phyloP scores from a whole-genome alignment of 106 monocot species.

The Dioscorea dumetorum region DNA sequence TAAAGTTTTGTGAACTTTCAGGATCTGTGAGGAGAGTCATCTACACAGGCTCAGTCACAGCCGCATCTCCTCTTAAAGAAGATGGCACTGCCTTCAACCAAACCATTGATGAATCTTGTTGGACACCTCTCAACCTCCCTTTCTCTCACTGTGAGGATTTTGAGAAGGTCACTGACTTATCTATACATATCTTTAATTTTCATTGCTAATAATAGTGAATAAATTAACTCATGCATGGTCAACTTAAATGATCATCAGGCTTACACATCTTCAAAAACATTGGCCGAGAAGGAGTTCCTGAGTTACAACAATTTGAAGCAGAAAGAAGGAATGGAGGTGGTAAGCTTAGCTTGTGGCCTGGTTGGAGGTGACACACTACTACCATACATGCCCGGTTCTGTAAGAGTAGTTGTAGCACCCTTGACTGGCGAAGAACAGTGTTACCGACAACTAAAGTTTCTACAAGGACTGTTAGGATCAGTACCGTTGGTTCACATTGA shows the following conservation, averaged over 20 bases:
- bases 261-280: conserved; percentile 32
- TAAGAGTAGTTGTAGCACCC: conserved; percentile 15
- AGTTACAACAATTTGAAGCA: conserved; percentile 14
- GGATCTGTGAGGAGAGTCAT: conserved; percentile 11
- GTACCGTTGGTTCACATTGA: conserved; percentile 38
- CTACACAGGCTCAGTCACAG: conserved; percentile 24
- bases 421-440: conserved; percentile 2
- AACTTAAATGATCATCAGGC: conserved; percentile 1
- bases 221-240: too few relatives aligned
- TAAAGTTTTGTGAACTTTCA: too few relatives aligned
- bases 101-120: conserved; percentile 50
- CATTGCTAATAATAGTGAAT: too few relatives aligned
- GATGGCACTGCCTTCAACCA: conserved; percentile 19
- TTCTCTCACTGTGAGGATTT: conserved; percentile 8
- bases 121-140: conserved; percentile 37
- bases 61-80: conserved; percentile 15
- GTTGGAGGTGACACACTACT: conserved; percentile 37
- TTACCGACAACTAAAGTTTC: conserved; percentile 6
- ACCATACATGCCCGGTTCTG: background rate
- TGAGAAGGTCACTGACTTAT: conserved; percentile 7
- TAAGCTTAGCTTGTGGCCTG: conserved; percentile 36
- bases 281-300: conserved; percentile 23
- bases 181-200: background rate
- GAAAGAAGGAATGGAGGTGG: conserved; percentile 20
- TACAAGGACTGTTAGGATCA: conserved; percentile 34